phyloP scores from a whole-genome alignment of 192 early-diverging fungal species.

The Gigaspora rosea region DNA sequence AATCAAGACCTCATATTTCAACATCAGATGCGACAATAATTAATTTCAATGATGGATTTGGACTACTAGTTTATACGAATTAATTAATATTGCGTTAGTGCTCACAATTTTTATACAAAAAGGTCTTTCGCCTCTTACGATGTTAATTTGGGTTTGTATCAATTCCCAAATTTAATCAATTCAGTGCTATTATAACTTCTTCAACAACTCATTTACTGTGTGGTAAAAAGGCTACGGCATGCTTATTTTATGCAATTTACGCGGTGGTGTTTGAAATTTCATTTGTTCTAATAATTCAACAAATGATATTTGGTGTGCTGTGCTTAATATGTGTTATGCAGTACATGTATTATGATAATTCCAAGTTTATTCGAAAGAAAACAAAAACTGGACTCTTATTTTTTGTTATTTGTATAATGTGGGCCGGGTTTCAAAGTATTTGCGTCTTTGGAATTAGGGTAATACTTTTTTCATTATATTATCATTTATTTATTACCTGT shows the following conservation, averaged over 20 bases:
- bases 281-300: conserved; percentile 40
- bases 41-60: too few relatives aligned
- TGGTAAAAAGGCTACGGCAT: conserved; percentile 1
- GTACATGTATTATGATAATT: conserved; percentile 32
- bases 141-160: too few relatives aligned
- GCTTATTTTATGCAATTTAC: conserved; percentile 36
- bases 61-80: too few relatives aligned
- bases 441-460: conserved; percentile 3
- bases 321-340: conserved; percentile 33
- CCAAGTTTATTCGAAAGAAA: background rate
- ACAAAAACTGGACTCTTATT: background rate
- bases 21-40: too few relatives aligned
- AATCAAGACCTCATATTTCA: too few relatives aligned
- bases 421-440: background rate
- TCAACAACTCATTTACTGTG: too few relatives aligned
- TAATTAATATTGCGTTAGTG: too few relatives aligned
- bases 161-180: too few relatives aligned
- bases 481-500: background rate
- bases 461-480: background rate
- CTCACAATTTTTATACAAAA: too few relatives aligned
- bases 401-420: background rate
- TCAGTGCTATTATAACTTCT: too few relatives aligned
- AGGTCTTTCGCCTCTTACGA: too few relatives aligned
- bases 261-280: conserved; percentile 36
- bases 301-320: conserved; percentile 39